A percentile compares a stretch with the other conserved stretches of the same genome.
phyloP scores from a whole-genome alignment of 371 early-diverging fungal genomes.

The Circinella umbellata region DNA sequence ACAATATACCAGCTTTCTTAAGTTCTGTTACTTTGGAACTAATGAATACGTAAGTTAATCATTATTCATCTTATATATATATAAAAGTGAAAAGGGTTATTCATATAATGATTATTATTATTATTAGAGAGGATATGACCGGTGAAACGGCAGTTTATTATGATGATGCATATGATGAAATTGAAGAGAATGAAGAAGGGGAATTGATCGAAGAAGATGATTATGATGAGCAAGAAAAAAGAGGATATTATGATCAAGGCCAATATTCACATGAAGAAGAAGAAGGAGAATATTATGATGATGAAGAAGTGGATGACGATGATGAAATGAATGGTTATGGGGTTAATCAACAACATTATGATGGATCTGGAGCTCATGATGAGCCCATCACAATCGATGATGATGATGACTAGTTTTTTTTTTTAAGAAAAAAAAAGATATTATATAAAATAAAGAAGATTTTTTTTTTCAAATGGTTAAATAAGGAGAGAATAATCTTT shows the following conservation, averaged over 20 bases:
- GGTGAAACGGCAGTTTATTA: too few relatives aligned
- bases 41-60: conserved; percentile 41
- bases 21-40: conserved; percentile 72
- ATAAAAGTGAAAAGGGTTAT: neutral
- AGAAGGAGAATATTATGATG: neutral
- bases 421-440: neutral
- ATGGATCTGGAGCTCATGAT: neutral
- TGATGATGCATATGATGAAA: neutral
- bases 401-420: neutral
- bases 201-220: conserved; percentile 10
- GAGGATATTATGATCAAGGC: too few relatives aligned
- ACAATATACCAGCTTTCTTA: conserved; percentile 81
- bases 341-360: neutral
- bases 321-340: neutral
- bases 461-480: neutral
- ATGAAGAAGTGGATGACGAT: neutral
- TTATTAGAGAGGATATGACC: too few relatives aligned
- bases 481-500: too few relatives aligned
- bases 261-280: neutral
- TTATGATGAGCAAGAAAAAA: neutral
- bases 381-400: conserved; percentile 10
- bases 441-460: neutral
- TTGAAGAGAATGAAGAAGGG: neutral
- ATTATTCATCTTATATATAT: too few relatives aligned
- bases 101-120: too few relatives aligned